phyloP scores from a whole-genome alignment of 805 yeast species.

The Candida jianshihensis region DNA sequence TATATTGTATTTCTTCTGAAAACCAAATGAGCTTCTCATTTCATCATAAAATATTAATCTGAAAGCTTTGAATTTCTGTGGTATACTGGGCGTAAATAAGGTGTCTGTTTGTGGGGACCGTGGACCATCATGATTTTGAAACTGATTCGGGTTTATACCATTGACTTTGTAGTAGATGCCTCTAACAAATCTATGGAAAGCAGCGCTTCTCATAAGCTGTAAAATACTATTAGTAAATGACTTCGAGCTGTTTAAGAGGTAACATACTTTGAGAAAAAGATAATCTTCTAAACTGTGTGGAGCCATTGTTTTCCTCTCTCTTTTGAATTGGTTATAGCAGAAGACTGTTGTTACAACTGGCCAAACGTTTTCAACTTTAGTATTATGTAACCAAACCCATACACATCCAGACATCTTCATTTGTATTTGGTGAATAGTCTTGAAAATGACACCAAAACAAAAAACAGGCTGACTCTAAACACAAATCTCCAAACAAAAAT shows the following conservation, averaged over 20 bases:
- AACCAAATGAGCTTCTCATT: slow-evolving; percentile 45
- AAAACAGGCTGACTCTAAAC: no score
- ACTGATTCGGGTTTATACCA: slow-evolving; percentile 41
- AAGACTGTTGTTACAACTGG: no score
- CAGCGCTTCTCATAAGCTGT: slow-evolving; percentile 46
- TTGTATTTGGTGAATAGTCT: not conserved
- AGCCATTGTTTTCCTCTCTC: no score
- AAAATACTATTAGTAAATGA: slow-evolving; percentile 1
- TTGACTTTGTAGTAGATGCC: slow-evolving; percentile 58
- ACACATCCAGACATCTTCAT: not conserved
- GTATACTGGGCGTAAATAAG: slow-evolving; percentile 36
- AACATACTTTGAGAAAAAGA: slow-evolving; percentile 23
- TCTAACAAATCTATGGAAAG: slow-evolving; percentile 58
- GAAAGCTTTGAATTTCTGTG: slow-evolving; percentile 57
- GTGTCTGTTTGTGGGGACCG: slow-evolving; percentile 17
- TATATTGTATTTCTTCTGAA: slow-evolving; percentile 24
- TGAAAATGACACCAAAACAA: not conserved
- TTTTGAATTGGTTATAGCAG: no score
- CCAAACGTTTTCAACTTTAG: no score
- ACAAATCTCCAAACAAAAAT: no score
- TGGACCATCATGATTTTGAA: slow-evolving; percentile 7
- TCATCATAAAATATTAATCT: slow-evolving; percentile 55
- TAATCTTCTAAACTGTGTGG: slow-evolving; percentile 42
- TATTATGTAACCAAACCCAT: no score
- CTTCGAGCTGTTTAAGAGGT: not conserved